Conservation (phyloP, 805 yeast species). For the Isabelozyma rhagii region DNA sequence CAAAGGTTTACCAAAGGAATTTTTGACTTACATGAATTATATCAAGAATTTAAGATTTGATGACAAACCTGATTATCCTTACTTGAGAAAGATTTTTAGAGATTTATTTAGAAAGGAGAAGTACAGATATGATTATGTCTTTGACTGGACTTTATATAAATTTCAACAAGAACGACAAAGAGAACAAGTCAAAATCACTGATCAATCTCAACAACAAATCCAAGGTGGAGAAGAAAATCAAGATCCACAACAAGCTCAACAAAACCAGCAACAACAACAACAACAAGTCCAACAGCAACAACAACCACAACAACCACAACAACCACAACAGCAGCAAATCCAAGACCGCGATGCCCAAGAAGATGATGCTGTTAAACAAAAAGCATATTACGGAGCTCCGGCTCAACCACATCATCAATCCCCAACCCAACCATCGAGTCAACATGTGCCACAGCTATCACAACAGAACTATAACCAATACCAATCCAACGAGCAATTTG, state of each 20-base stretch:
- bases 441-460: slow-evolving; percentile 12
- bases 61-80: slow-evolving; percentile 93
- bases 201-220: slow-evolving; percentile 20
- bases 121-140: slow-evolving; percentile 88
- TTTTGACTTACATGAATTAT: slow-evolving; percentile 81
- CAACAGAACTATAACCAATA: slow-evolving; percentile 14
- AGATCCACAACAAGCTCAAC: slow-evolving; percentile 4
- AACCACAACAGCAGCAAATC: slow-evolving; percentile 9
- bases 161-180: slow-evolving; percentile 60
- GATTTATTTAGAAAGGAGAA: slow-evolving; percentile 86
- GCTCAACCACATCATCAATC: slow-evolving; percentile 4
- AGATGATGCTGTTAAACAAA: slow-evolving; percentile 2
- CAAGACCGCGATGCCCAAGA: slow-evolving; percentile 14
- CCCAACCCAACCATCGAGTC: slow-evolving; percentile 11
- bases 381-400: slow-evolving; percentile 1
- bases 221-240: slow-evolving; percentile 8
- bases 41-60: slow-evolving; percentile 89
- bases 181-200: slow-evolving; percentile 34
- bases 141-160: slow-evolving; percentile 94
- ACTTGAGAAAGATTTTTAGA: slow-evolving; percentile 82
- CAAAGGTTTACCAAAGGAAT: slow-evolving; percentile 88
- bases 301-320: slow-evolving; percentile 13
- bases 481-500: slow-evolving; percentile 1
- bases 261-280: slow-evolving; percentile 10
- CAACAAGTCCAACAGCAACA: slow-evolving; percentile 11